phyloP scores from a whole-genome alignment of 768 basidiomycete genomes.

The Suillus subluteus region DNA sequence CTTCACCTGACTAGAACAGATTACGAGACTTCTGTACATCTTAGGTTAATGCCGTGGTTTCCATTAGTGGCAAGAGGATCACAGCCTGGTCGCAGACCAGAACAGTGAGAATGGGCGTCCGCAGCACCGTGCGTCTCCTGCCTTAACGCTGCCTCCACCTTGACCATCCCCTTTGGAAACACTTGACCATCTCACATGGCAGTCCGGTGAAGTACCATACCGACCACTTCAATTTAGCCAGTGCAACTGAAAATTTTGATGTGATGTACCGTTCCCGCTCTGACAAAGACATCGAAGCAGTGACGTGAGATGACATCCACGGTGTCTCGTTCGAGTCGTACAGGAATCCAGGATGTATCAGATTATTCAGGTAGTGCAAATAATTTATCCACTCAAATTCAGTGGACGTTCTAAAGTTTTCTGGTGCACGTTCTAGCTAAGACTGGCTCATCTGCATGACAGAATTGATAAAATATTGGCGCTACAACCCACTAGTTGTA shows the following conservation, averaged over 20 bases:
- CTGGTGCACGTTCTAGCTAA: background rate
- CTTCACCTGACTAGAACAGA: background rate
- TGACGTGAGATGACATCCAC: background rate
- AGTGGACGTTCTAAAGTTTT: background rate
- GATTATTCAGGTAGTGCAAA: background rate
- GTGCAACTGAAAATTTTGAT: background rate
- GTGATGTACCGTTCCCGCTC: background rate
- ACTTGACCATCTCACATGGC: conserved; percentile 39
- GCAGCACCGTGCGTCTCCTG: background rate
- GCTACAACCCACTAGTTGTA: background rate
- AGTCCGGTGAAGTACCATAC: conserved; percentile 19
- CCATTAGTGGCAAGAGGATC: background rate
- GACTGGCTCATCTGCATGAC: background rate
- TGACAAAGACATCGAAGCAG: no score
- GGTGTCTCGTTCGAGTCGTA: no score
- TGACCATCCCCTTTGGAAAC: conserved; percentile 37
- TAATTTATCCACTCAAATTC: background rate
- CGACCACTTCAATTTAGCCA: background rate
- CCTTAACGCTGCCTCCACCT: conserved; percentile 19
- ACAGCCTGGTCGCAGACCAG: background rate
- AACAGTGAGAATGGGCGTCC: background rate
- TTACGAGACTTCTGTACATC: background rate
- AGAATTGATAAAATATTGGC: background rate
- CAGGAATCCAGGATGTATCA: no score
- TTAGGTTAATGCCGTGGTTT: background rate